Conservation (phyloP, 179 eudicot genomes). For the Camellia oleifera region DNA sequence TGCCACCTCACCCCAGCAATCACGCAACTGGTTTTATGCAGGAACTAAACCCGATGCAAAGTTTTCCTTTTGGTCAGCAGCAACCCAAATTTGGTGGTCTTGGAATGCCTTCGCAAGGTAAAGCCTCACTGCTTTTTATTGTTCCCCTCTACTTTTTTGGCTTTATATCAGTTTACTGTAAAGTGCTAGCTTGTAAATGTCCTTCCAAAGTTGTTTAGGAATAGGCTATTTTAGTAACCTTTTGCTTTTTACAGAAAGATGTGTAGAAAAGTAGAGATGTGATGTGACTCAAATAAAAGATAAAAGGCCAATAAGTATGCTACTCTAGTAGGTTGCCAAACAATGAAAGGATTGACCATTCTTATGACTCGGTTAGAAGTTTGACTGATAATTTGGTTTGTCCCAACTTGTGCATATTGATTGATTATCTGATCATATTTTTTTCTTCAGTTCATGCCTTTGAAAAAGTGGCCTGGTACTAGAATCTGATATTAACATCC, state of each 20-base stretch:
- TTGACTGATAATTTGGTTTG: not conserved
- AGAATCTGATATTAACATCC: too few relatives aligned
- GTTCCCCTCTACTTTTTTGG: not conserved
- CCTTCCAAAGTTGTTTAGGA: not conserved
- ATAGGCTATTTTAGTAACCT: not conserved
- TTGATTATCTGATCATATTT: not conserved
- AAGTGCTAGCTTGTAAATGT: not conserved
- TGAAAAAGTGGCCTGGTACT: not conserved
- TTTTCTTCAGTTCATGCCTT: not conserved
- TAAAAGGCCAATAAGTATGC: too few relatives aligned
- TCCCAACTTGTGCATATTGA: not conserved
- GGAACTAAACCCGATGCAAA: constrained; percentile 59
- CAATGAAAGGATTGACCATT: too few relatives aligned
- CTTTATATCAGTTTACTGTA: not conserved
- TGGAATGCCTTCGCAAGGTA: constrained; percentile 72
- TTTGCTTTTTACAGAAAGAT: too few relatives aligned
- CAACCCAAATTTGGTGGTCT: constrained; percentile 57
- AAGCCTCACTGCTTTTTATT: constrained; percentile 4
- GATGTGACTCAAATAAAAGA: too few relatives aligned
- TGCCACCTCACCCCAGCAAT: constrained; percentile 50
- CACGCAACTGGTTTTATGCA: constrained; percentile 41
- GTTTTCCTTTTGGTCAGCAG: constrained; percentile 59
- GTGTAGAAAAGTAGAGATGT: too few relatives aligned
- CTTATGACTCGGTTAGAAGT: not conserved
- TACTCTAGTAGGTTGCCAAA: too few relatives aligned